Evolutionary conservation across 2,329 filamentous ascomycete genomes (phyloP).

Genomic region (Fusarium dimerum): DNA sequence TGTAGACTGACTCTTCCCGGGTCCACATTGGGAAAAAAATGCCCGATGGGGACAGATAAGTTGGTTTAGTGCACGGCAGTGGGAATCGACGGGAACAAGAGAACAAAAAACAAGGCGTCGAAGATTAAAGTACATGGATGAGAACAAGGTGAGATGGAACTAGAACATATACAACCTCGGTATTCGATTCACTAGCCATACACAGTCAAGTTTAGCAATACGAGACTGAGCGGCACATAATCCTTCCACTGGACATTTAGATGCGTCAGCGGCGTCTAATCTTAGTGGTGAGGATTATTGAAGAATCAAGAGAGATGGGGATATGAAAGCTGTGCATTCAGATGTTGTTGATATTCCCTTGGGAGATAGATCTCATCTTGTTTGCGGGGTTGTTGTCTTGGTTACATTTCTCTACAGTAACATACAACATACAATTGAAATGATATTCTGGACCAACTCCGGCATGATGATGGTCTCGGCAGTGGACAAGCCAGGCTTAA

Average conservation of each 20-base stretch:
- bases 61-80: neutral
- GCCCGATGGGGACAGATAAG: neutral
- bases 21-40: neutral
- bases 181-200: neutral
- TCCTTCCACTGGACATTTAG: neutral
- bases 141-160: neutral
- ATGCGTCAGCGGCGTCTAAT: conserved; percentile 20
- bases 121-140: too few species aligned
- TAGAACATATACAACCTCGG: neutral
- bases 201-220: neutral
- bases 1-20: neutral
- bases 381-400: too few species aligned
- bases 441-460: too few species aligned
- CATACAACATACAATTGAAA: too few species aligned
- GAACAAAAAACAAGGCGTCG: neutral
- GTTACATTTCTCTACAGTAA: too few species aligned
- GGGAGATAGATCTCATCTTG: too few species aligned
- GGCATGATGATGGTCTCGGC: too few species aligned
- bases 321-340: too few species aligned
- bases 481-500: too few species aligned
- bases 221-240: neutral
- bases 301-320: too few species aligned
- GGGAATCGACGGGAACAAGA: neutral
- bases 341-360: neutral
- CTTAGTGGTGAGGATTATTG: neutral